Evolutionary conservation across 2,329 filamentous ascomycete genomes (phyloP).

Genomic region (Xylaria sp.): DNA sequence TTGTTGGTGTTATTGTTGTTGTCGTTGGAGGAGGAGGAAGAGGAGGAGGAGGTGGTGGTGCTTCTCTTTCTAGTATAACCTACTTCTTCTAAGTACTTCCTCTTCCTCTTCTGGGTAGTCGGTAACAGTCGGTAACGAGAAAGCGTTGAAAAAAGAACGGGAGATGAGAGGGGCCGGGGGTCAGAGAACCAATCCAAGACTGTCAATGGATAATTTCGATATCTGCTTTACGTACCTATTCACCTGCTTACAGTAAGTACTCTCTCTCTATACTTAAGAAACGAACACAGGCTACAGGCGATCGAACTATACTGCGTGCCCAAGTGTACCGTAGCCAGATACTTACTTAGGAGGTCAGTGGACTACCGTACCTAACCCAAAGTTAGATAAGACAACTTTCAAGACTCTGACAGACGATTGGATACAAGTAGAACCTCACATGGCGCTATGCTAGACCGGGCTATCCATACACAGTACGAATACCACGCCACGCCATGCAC

Average conservation of each 20-base stretch:
- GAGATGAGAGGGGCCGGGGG: background rate
- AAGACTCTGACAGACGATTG: slow-evolving; percentile 11
- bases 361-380: slow-evolving; percentile 24
- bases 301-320: background rate
- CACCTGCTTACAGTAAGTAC: background rate
- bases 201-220: too few relatives aligned
- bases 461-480: slow-evolving; percentile 18
- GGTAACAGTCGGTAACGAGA: too few relatives aligned
- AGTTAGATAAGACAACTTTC: slow-evolving; percentile 23
- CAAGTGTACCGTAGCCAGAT: background rate
- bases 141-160: too few relatives aligned
- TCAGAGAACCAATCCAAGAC: background rate
- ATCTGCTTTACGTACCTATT: slow-evolving; percentile 3
- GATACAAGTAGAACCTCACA: slow-evolving; percentile 8
- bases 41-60: background rate
- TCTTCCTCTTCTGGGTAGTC: too few relatives aligned
- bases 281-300: background rate
- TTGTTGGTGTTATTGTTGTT: background rate
- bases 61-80: too few relatives aligned
- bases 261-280: background rate
- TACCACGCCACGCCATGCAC: slow-evolving; percentile 18
- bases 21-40: background rate
- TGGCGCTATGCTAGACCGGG: slow-evolving; percentile 6
- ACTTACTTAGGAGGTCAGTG: background rate
- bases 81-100: too few relatives aligned